Evolutionary conservation across 106 monocot genomes (phyloP).

Genomic region (Allium sativum): DNA sequence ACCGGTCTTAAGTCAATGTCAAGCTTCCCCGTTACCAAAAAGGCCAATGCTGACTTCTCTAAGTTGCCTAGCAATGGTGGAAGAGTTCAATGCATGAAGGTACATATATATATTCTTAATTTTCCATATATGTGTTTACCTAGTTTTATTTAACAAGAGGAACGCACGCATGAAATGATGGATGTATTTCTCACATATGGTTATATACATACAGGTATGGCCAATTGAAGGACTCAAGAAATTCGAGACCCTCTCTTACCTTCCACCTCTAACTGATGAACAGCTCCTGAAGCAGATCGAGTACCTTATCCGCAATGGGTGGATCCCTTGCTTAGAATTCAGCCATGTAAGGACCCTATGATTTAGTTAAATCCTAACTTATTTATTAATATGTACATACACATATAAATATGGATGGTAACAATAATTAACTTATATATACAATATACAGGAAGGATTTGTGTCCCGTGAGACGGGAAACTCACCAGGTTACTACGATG

Average conservation of each 20-base stretch:
- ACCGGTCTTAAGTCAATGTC: too few species aligned
- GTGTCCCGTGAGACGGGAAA: constrained; percentile 31
- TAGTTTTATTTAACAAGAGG: background rate
- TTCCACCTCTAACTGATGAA: constrained; percentile 22
- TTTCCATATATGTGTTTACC: too few species aligned
- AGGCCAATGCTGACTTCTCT: too few species aligned
- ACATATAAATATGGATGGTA: background rate
- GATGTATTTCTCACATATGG: background rate
- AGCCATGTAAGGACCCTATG: constrained; percentile 13
- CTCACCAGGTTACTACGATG: constrained; percentile 63
- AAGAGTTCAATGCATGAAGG: too few species aligned
- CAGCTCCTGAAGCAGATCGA: constrained; percentile 42
- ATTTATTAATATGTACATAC: background rate
- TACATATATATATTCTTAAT: too few species aligned
- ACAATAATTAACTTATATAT: background rate
- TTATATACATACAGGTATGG: constrained; percentile 32
- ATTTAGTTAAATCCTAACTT: background rate
- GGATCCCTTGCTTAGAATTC: constrained; percentile 64
- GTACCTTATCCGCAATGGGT: constrained; percentile 31
- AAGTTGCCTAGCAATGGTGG: too few species aligned
- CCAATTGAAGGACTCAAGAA: constrained; percentile 49
- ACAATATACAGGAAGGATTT: constrained; percentile 24
- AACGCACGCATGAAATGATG: too few species aligned
- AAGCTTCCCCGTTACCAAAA: too few species aligned
- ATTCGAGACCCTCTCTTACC: constrained; percentile 73